Percentiles rank a stretch among this genome's conserved stretches.
Evolutionary conservation across 2,329 filamentous ascomycete genomes (phyloP).

Genomic region (Nakataea oryzae): DNA sequence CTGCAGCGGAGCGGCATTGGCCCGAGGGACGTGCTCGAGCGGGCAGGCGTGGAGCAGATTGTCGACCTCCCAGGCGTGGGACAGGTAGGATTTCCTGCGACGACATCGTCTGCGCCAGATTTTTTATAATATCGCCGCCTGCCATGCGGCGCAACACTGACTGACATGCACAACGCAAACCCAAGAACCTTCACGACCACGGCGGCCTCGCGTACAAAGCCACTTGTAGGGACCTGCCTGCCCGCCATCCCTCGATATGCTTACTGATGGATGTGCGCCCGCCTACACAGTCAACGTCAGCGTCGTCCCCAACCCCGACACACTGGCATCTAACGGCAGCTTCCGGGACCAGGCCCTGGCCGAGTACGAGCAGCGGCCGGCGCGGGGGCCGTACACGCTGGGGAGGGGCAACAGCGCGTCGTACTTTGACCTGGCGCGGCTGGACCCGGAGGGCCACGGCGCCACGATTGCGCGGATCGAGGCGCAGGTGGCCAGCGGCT

Average conservation of each 20-base stretch:
- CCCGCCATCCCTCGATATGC: neutral
- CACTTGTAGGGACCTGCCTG: neutral
- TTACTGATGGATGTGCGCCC: neutral
- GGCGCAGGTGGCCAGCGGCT: constrained; percentile 10
- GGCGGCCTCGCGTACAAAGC: neutral
- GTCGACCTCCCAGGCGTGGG: constrained; percentile 1
- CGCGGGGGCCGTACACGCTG: constrained; percentile 24
- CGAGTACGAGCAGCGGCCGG: constrained; percentile 18
- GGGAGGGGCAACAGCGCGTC: constrained; percentile 19
- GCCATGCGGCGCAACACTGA: neutral
- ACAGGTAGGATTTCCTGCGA: neutral
- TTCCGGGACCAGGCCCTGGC: constrained; percentile 20
- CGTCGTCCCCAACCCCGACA: neutral
- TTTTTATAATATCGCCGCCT: too few species aligned
- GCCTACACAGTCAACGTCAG: neutral
- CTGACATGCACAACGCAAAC: neutral
- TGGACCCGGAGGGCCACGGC: constrained; percentile 12
- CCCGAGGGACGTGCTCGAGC: constrained; percentile 4
- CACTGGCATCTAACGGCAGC: constrained; percentile 12
- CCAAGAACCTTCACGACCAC: neutral
- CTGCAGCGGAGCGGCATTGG: constrained; percentile 52
- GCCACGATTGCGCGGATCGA: constrained; percentile 13
- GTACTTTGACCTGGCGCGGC: constrained; percentile 16
- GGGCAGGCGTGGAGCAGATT: constrained; percentile 6
- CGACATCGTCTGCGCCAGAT: too few species aligned